Base-by-base conservation (phyloP, 345 rosid genomes). In the Aethionema arabicum region DNA sequence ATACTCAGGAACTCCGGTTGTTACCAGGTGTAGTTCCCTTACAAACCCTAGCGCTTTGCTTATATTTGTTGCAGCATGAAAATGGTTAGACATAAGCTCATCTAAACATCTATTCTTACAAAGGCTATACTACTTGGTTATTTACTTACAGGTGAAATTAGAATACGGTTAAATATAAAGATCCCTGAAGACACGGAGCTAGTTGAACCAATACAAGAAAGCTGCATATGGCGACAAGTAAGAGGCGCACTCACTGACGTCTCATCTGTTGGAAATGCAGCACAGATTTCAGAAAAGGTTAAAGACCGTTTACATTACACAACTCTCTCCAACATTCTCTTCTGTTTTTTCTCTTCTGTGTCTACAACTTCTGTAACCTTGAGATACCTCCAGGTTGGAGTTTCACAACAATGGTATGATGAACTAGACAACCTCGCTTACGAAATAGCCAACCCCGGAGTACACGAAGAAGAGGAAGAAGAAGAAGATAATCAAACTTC, bases 401-500 rank as follows among this genome's bases (percentile, higher is more conserved):
- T 70, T 43, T 80, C 99, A 65, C 99, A 93, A 65, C 84, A 87
- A 70, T 93, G 95, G 91, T 93, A 84, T 37, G 92, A 93, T 77
- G 95, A 84, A 66, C 63, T 93, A 75, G 99, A 87, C 68, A 82
- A 76, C 76, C 79, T 93, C 73, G 88, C 90, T 60, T 85, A 83
- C 72, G 63, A 80, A 54, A 65, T 78, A 31, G 65, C 77, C 60
- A 89, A 77, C 65, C 52, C 72, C 1, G 83, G 84, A 53, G 14
- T 45, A 8, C 72, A 58, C 7, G 85, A 86, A 71, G 87, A 78
- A 39, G 75, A 79, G 21, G 65, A 61, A 16, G 56, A 52, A 10
- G 67, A 63, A 40, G 59, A 59, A 59, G 52, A 48, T 42, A 6
- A 7, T 40, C 43, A 53, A 38, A 55, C 61, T 30, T 69, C 64